Evolutionary conservation across 306 rosid genomes (phyloP).

Genomic region (Lupinus albus): DNA sequence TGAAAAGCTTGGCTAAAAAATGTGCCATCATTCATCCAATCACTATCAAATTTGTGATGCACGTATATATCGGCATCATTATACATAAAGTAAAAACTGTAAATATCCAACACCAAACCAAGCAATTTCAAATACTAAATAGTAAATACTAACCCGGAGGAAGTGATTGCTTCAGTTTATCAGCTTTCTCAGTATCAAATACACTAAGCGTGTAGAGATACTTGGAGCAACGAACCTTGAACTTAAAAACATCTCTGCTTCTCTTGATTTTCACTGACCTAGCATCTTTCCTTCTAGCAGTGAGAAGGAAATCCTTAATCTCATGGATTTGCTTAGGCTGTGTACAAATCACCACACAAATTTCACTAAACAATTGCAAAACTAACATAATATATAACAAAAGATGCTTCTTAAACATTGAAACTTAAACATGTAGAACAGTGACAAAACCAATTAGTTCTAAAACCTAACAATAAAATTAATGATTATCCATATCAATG

Average conservation of each 20-base stretch:
- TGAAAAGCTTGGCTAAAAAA: too few species aligned
- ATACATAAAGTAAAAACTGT: background rate
- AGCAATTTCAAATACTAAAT: background rate
- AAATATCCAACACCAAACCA: background rate
- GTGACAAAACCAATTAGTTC: background rate
- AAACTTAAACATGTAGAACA: background rate
- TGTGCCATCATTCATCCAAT: too few species aligned
- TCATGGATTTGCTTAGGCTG: slow-evolving; percentile 94
- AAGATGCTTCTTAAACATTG: background rate
- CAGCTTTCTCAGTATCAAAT: slow-evolving; percentile 75
- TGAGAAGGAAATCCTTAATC: slow-evolving; percentile 91
- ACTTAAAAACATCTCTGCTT: slow-evolving; percentile 82
- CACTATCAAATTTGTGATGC: background rate
- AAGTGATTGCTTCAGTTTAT: slow-evolving; percentile 90
- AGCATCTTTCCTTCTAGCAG: slow-evolving; percentile 89
- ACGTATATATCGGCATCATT: background rate
- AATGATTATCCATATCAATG: background rate
- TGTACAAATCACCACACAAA: background rate
- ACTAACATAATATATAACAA: background rate
- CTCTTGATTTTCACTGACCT: slow-evolving; percentile 81
- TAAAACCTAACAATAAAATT: background rate
- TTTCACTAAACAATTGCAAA: background rate
- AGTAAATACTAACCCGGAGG: slow-evolving; percentile 61
- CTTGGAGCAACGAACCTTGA: slow-evolving; percentile 87
- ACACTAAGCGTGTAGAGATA: slow-evolving; percentile 92